Evolutionary conservation across 2,329 filamentous ascomycete genomes (phyloP).

Genomic region (Nakataea oryzae): DNA sequence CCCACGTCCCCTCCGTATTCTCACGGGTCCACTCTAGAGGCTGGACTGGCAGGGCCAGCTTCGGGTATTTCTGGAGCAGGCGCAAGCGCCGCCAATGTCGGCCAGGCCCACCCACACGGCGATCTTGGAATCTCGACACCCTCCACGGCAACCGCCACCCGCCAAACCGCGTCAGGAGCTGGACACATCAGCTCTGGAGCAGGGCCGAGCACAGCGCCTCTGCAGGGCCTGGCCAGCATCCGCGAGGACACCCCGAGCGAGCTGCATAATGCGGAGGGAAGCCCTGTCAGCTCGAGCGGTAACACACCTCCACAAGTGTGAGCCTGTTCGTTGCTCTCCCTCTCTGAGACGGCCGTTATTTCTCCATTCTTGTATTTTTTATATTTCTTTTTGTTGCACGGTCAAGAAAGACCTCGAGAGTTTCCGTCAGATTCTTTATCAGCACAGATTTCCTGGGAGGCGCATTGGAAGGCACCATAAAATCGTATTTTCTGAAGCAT

Average conservation of each 20-base stretch:
- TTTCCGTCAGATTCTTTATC: background rate
- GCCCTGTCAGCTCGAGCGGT: background rate
- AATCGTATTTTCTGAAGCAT: background rate
- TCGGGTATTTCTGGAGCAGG: background rate
- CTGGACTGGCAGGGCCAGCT: slow-evolving; percentile 1
- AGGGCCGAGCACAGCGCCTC: background rate
- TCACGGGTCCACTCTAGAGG: background rate
- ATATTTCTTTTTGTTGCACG: background rate
- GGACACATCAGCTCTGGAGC: background rate
- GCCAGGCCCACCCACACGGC: background rate
- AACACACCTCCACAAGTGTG: background rate
- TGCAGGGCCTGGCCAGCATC: background rate
- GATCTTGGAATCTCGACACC: background rate
- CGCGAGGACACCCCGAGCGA: background rate
- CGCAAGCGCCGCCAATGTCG: background rate
- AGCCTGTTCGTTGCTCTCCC: background rate
- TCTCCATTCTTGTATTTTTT: background rate
- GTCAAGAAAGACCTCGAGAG: background rate
- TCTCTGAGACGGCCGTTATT: background rate
- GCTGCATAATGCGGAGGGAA: background rate
- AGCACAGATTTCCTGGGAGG: background rate
- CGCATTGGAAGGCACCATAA: background rate
- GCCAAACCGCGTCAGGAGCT: background rate
- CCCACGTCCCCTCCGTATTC: background rate
- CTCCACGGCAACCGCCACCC: background rate